Evolutionary conservation across 345 rosid genomes (phyloP).

Genomic region (Brassica rapa): DNA sequence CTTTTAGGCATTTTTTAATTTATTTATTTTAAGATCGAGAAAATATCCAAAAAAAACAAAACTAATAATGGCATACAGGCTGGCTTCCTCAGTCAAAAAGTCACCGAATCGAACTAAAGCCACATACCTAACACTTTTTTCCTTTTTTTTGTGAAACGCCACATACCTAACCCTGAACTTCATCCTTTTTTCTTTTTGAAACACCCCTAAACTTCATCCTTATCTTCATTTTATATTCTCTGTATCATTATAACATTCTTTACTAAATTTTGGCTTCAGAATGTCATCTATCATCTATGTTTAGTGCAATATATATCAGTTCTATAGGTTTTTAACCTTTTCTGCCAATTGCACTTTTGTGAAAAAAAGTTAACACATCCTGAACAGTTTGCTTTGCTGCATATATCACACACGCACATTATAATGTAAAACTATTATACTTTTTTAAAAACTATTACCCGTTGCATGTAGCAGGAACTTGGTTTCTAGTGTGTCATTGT

Average conservation of each 20-base stretch:
- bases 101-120: slow-evolving; percentile 45
- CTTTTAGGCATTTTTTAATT: slow-evolving; percentile 28
- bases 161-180: slow-evolving; percentile 37
- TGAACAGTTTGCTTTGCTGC: neutral
- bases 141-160: neutral
- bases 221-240: slow-evolving; percentile 43
- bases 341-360: neutral
- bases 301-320: neutral
- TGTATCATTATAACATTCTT: slow-evolving; percentile 3
- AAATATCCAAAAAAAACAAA: slow-evolving; percentile 22
- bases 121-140: neutral
- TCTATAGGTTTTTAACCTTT: neutral
- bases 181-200: slow-evolving; percentile 40
- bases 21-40: slow-evolving; percentile 6
- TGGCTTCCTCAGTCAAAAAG: slow-evolving; percentile 70
- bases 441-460: neutral
- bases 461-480: slow-evolving; percentile 9
- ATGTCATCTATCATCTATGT: neutral
- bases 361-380: neutral
- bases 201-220: slow-evolving; percentile 50
- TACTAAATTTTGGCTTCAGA: slow-evolving; percentile 2
- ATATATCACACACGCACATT: neutral
- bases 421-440: neutral
- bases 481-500: neutral
- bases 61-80: slow-evolving; percentile 63